These are phyloP conservation scores for Pseudogymnoascus sp. DNA, from an alignment of 2,329 filamentous ascomycete genomes.

Conservation along the genomic window DNA sequence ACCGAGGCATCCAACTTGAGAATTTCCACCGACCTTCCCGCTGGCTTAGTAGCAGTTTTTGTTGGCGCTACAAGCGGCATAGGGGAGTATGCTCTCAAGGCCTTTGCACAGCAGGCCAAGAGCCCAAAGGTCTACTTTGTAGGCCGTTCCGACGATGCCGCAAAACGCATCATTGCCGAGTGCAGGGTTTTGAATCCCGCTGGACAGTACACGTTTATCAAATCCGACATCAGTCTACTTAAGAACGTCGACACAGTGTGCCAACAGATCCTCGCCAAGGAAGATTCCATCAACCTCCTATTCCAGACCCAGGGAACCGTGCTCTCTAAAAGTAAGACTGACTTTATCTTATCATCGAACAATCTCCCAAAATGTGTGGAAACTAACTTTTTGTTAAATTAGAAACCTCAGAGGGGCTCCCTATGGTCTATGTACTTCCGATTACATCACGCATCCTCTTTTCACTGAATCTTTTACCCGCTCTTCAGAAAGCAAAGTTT, in stretches of 20 bases:
- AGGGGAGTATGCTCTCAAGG: slow-evolving; percentile 36
- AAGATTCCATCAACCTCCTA: slow-evolving; percentile 44
- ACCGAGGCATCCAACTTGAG: slow-evolving; percentile 30
- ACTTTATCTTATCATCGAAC: neutral
- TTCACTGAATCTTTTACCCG: slow-evolving; percentile 46
- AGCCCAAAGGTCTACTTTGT: slow-evolving; percentile 38
- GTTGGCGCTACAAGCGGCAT: slow-evolving; percentile 43
- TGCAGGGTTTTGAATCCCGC: slow-evolving; percentile 34
- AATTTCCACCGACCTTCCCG: slow-evolving; percentile 28
- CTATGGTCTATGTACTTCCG: slow-evolving; percentile 38
- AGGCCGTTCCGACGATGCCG: slow-evolving; percentile 36
- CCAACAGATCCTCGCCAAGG: slow-evolving; percentile 39
- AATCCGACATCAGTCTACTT: slow-evolving; percentile 37
- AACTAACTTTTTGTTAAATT: neutral
- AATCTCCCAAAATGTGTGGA: neutral
- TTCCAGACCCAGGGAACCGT: slow-evolving; percentile 43
- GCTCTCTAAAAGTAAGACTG: slow-evolving; percentile 12
- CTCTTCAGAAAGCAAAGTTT: slow-evolving; percentile 37
- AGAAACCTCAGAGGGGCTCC: slow-evolving; percentile 50
- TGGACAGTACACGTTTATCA: slow-evolving; percentile 36
- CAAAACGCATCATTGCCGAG: slow-evolving; percentile 32
- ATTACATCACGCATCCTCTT: slow-evolving; percentile 51
- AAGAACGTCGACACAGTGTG: slow-evolving; percentile 39
- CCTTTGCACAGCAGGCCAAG: slow-evolving; percentile 32
- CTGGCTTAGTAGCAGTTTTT: slow-evolving; percentile 40